Evolutionary conservation across 176 grass and related monocot species (phyloP), one percentile per base, ranked within the genome.

Genomic region (Carex pumila): DNA sequence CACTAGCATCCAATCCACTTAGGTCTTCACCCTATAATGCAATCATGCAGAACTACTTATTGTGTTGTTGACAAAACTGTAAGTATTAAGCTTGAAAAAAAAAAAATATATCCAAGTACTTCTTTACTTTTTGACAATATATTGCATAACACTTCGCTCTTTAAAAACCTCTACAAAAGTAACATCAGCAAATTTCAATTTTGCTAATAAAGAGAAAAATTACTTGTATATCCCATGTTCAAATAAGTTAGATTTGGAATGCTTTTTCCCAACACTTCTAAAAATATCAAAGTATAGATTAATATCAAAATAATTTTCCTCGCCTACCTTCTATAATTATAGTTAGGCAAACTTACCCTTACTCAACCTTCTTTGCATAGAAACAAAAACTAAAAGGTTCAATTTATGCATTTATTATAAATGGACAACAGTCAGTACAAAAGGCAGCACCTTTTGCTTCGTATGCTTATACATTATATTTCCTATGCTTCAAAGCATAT

Each of bases 1-100:
- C 88, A 86, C 81, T 90, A 47, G 79, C 56, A 84, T 98, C 92
- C 79, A 98, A 85, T 11, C 92, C 95, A 81, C 67, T 93, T 45
- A 98, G 73, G 65, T 91, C 88, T 77, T 95, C 95, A 58, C 91
- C 92, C 95, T 98, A 80, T 82, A 81, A 56, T 36, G 52, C 52
- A 50, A 57, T 78, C 49, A 55, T n/a, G 29, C 55, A 12, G 17
- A 55, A 55, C 12, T 34, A 56, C 17, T 78, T 56, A 57, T 78
- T 5, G 71, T 21, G 14, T 57, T 78, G 50, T 56, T 36, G 11
- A 78, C 52, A 57, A 78, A 89, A 80, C 19, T 30, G 49, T 58
- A 72, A 72, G 57, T 60, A 71, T 12, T 47, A 87, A 58, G 52
- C 57, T 2, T 30, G 73, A 0, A 58, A 58, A 58, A 82, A 87